Percentiles rank a stretch among this genome's conserved stretches.
Evolutionary conservation across 768 basidiomycete species (phyloP).

Genomic region (Tubosaeta sp.): DNA sequence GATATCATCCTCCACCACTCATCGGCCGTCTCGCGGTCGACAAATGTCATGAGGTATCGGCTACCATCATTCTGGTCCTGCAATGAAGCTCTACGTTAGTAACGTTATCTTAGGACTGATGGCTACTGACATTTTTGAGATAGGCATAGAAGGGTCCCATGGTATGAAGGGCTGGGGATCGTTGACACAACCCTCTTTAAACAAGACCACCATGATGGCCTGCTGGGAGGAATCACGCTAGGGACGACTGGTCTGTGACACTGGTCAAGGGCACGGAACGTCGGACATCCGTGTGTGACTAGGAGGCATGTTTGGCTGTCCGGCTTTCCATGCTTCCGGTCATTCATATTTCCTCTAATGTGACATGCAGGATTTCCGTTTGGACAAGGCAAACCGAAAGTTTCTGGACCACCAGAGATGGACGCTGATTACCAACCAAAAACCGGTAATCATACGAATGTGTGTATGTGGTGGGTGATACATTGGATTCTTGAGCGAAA

Average conservation of each 20-base stretch:
- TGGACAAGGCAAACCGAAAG: too few species aligned
- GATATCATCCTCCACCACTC: background rate
- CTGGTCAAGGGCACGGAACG: background rate
- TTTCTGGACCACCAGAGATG: too few species aligned
- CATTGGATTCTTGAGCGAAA: too few species aligned
- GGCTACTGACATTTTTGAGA: background rate
- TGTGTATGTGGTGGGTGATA: too few species aligned
- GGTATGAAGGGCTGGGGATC: background rate
- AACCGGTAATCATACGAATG: too few species aligned
- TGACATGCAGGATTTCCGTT: background rate
- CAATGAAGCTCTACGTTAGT: background rate
- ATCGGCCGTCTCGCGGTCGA: background rate
- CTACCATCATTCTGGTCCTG: background rate
- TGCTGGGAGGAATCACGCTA: too few species aligned
- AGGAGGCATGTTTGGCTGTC: background rate
- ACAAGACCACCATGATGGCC: too few species aligned
- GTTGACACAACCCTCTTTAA: too few species aligned
- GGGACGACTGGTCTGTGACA: too few species aligned
- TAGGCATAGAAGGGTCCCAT: background rate
- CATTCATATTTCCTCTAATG: background rate
- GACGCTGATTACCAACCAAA: too few species aligned
- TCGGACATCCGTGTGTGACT: background rate
- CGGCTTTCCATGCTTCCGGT: background rate
- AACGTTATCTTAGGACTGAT: background rate
- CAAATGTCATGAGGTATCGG: background rate